These are phyloP conservation scores for Cyberlindnera mycetangii DNA, from an alignment of 805 yeast species.

Conservation along the genomic window DNA sequence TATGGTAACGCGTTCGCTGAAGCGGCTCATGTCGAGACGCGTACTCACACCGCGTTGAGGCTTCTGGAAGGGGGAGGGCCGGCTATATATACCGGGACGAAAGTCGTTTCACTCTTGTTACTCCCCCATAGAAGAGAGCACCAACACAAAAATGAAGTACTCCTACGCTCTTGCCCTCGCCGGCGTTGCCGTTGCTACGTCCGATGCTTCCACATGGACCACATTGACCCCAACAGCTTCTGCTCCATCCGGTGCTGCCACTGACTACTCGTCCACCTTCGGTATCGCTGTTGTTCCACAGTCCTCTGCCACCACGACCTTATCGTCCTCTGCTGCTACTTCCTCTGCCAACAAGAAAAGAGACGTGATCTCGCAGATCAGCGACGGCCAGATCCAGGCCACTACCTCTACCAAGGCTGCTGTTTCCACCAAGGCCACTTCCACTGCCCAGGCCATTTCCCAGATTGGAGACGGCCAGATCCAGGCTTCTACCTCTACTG, in stretches of 20 bases:
- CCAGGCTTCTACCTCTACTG: slow-evolving; percentile 34
- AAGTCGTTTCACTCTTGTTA: neutral
- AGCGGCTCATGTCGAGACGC: no score
- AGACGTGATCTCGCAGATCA: slow-evolving; percentile 18
- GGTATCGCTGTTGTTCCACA: slow-evolving; percentile 41
- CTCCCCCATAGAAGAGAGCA: neutral
- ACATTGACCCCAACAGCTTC: slow-evolving; percentile 39
- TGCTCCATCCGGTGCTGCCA: slow-evolving; percentile 35
- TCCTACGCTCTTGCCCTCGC: slow-evolving; percentile 5
- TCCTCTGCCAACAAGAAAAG: slow-evolving; percentile 31
- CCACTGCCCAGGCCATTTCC: slow-evolving; percentile 33
- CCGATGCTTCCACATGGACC: slow-evolving; percentile 47
- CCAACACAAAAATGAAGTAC: slow-evolving; percentile 5
- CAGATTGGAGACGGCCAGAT: slow-evolving; percentile 62
- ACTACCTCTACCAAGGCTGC: slow-evolving; percentile 26
- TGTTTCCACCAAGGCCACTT: slow-evolving; percentile 14
- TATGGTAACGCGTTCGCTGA: no score
- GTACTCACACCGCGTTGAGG: no score
- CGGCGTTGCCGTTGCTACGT: slow-evolving; percentile 42
- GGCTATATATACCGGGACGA: neutral
- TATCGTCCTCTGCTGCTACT: slow-evolving; percentile 11
- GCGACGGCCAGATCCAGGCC: slow-evolving; percentile 23
- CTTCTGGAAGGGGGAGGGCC: no score
- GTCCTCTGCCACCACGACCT: slow-evolving; percentile 23
- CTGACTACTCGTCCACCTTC: slow-evolving; percentile 36